These are phyloP conservation scores for Periconia sp. DNA, from an alignment of 2,329 filamentous ascomycete genomes.

Conservation along the genomic window DNA sequence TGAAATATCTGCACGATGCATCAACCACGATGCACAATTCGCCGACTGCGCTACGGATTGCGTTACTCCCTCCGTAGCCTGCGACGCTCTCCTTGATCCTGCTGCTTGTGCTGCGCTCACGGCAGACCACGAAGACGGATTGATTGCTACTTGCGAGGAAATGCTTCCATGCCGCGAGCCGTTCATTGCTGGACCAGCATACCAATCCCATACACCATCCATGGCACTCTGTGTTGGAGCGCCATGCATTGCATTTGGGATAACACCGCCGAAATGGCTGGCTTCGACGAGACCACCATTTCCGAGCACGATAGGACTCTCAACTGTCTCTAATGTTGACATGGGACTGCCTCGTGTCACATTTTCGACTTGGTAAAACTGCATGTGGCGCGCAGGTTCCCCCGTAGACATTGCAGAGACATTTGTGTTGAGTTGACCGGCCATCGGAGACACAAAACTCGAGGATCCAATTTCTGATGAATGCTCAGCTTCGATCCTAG, in stretches of 20 bases:
- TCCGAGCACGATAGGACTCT: conserved; percentile 31
- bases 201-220: conserved; percentile 32
- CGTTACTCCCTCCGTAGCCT: conserved; percentile 18
- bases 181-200: conserved; percentile 18
- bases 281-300: conserved; percentile 11
- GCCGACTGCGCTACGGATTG: conserved; percentile 26
- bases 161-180: conserved; percentile 22
- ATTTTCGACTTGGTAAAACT: conserved; percentile 17
- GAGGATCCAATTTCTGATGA: too few species aligned
- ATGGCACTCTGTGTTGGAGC: conserved; percentile 22
- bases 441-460: too few species aligned
- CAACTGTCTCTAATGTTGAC: conserved; percentile 28
- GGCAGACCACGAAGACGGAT: conserved; percentile 7
- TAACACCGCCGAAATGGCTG: conserved; percentile 11
- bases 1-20: conserved; percentile 33
- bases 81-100: conserved; percentile 9
- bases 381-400: conserved; percentile 18
- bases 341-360: conserved; percentile 19
- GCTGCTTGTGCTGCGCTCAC: conserved; percentile 6
- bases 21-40: conserved; percentile 24
- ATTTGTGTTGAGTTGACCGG: conserved; percentile 30
- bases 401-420: conserved; percentile 31
- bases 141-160: conserved; percentile 14
- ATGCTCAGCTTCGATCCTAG: conserved; percentile 33
- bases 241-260: conserved; percentile 14